These are phyloP conservation scores for Tetrastigma voinierianum DNA, from an alignment of 164 flowering plant genomes.

Conservation along the genomic window DNA sequence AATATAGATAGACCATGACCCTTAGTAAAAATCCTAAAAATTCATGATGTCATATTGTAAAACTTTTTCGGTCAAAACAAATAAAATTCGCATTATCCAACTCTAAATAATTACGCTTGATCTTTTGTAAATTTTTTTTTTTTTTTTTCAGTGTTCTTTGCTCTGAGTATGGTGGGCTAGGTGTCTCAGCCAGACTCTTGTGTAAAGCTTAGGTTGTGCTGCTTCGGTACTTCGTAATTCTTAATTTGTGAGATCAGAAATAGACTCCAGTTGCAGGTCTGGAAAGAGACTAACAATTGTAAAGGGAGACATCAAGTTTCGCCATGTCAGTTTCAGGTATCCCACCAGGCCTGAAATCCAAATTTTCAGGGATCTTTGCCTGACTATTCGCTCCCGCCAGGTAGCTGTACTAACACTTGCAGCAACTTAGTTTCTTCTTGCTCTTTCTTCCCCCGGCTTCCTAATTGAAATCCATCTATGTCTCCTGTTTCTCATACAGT, in stretches of 20 bases:
- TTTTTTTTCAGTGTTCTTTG: constrained; percentile 29
- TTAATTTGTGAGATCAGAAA: constrained; percentile 31
- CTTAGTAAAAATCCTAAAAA: too few relatives aligned
- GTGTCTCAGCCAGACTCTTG: constrained; percentile 30
- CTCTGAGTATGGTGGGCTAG: constrained; percentile 32
- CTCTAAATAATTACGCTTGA: too few relatives aligned
- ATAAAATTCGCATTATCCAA: too few relatives aligned
- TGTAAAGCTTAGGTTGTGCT: constrained; percentile 26
- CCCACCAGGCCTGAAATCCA: constrained; percentile 35
- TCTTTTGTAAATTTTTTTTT: too few relatives aligned
- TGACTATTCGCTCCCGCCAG: constrained; percentile 34
- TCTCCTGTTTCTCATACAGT: constrained; percentile 10
- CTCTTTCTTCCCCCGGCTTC: too few relatives aligned
- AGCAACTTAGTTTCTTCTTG: too few relatives aligned
- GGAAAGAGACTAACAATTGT: constrained; percentile 24
- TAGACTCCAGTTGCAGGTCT: constrained; percentile 26
- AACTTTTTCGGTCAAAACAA: too few relatives aligned
- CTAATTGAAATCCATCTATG: too few relatives aligned
- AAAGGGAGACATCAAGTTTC: constrained; percentile 36
- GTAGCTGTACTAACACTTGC: constrained; percentile 11
- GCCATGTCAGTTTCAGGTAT: constrained; percentile 38
- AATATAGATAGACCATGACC: too few relatives aligned
- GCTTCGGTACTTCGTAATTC: constrained; percentile 30
- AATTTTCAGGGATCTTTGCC: constrained; percentile 33
- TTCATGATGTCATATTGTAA: too few relatives aligned